Percentiles rank a stretch among this genome's conserved stretches.
Conservation (phyloP, 2,329 filamentous ascomycete genomes). For the Aspergillus cejpii region DNA sequence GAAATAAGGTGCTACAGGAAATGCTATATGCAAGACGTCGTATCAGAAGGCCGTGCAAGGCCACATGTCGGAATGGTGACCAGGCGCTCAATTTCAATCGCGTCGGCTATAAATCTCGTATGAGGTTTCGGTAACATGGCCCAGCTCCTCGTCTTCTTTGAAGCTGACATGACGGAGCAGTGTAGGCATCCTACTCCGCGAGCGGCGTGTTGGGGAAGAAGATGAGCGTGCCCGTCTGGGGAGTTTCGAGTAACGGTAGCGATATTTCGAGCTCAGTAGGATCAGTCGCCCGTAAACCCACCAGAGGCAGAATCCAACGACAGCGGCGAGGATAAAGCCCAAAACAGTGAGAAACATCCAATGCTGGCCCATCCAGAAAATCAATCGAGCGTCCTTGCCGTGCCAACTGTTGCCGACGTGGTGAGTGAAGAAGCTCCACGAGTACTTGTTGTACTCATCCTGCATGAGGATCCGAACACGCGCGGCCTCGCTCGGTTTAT, state of each 20-base stretch:
- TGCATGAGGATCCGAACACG: constrained; percentile 62
- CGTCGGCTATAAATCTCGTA: constrained; percentile 35
- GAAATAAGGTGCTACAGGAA: constrained; percentile 18
- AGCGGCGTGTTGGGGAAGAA: constrained; percentile 32
- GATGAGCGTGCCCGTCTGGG: constrained; percentile 16
- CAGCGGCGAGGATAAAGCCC: constrained; percentile 46
- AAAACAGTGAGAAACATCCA: constrained; percentile 51
- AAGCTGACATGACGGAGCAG: constrained; percentile 36
- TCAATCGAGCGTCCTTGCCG: constrained; percentile 55
- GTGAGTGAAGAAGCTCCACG: constrained; percentile 67
- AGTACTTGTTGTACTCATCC: constrained; percentile 60
- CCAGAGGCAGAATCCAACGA: constrained; percentile 46
- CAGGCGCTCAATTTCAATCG: constrained; percentile 21
- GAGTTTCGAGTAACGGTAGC: constrained; percentile 35
- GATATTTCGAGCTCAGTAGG: constrained; percentile 37
- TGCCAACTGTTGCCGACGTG: constrained; percentile 62
- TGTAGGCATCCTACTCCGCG: constrained; percentile 31
- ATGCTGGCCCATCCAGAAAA: constrained; percentile 58
- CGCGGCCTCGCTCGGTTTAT: constrained; percentile 38
- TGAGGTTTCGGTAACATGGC: constrained; percentile 29
- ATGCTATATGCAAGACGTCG: constrained; percentile 22
- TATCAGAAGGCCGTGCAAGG: constrained; percentile 16
- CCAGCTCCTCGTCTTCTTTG: constrained; percentile 38
- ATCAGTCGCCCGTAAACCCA: constrained; percentile 46
- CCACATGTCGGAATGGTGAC: constrained; percentile 6